Conservation (phyloP, 371 early-diverging fungal genomes). For the Actinomortierella wolfii region DNA sequence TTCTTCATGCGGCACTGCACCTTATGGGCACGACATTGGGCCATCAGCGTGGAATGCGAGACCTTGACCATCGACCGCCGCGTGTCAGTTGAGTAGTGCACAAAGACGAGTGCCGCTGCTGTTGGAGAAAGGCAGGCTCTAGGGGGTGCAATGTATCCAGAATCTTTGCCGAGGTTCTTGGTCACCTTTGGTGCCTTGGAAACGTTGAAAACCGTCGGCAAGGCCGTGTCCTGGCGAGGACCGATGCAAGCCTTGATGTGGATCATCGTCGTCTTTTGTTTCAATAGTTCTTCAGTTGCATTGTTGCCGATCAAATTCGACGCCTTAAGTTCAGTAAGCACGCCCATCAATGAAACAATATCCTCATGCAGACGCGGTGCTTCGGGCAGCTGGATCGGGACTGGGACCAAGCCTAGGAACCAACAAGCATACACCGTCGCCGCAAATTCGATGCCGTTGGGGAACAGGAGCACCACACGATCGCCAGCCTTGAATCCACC, state of each 20-base stretch:
- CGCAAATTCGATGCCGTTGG: constrained; percentile 76
- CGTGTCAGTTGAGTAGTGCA: constrained; percentile 59
- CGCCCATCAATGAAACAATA: constrained; percentile 59
- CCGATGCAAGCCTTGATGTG: constrained; percentile 39
- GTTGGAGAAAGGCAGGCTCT: constrained; percentile 49
- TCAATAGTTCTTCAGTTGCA: constrained; percentile 67
- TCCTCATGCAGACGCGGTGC: constrained; percentile 70
- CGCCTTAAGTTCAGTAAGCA: constrained; percentile 64
- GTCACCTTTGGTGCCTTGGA: constrained; percentile 61
- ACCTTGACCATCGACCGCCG: constrained; percentile 61
- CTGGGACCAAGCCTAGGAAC: constrained; percentile 74
- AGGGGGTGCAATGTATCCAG: constrained; percentile 53
- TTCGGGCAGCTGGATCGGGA: constrained; percentile 76
- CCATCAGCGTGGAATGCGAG: constrained; percentile 69
- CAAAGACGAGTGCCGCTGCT: constrained; percentile 56
- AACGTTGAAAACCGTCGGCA: constrained; percentile 60
- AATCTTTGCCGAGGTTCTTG: constrained; percentile 61
- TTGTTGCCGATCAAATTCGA: constrained; percentile 64
- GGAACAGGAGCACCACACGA: constrained; percentile 69
- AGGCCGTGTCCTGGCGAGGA: constrained; percentile 26
- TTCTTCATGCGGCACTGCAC: constrained; percentile 76
- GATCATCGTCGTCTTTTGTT: constrained; percentile 54
- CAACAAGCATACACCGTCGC: constrained; percentile 82
- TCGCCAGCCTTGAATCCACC: constrained; percentile 60
- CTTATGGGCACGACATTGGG: constrained; percentile 80